Percentiles rank a stretch among this genome's conserved stretches.
phyloP scores from a whole-genome alignment of 2,329 filamentous ascomycete species.

The Pseudocercospora musae region DNA sequence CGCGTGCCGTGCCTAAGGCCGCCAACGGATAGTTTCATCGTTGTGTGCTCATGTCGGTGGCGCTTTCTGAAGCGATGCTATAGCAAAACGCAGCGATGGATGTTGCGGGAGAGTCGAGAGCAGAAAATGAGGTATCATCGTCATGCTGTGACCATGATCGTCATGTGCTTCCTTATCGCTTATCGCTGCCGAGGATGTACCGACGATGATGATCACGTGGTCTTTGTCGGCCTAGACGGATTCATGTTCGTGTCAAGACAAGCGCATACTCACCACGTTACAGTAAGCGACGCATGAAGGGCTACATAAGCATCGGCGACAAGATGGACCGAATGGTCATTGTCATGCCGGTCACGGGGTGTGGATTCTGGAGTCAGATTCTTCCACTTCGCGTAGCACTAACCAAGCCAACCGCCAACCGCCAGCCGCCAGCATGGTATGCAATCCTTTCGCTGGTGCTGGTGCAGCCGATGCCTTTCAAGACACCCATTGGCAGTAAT shows the following conservation, averaged over 20 bases:
- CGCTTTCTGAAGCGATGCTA: background rate
- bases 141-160: background rate
- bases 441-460: background rate
- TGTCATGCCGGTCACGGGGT: no score
- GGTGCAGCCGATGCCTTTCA: background rate
- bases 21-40: constrained; percentile 9
- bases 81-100: no score
- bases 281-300: no score
- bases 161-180: background rate
- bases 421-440: background rate
- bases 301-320: no score
- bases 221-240: no score
- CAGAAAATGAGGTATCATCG: background rate
- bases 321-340: no score
- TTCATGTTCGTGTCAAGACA: no score
- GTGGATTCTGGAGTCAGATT: no score
- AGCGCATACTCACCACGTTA: no score
- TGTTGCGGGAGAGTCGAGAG: no score
- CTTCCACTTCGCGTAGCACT: background rate
- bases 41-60: background rate
- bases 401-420: no score
- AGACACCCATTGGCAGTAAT: background rate
- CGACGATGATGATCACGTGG: no score
- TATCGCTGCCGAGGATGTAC: background rate
- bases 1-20: constrained; percentile 19